These are phyloP conservation scores for Tetrapisispora nanseiensis DNA, from an alignment of 805 yeast genomes.

Conservation along the genomic window DNA sequence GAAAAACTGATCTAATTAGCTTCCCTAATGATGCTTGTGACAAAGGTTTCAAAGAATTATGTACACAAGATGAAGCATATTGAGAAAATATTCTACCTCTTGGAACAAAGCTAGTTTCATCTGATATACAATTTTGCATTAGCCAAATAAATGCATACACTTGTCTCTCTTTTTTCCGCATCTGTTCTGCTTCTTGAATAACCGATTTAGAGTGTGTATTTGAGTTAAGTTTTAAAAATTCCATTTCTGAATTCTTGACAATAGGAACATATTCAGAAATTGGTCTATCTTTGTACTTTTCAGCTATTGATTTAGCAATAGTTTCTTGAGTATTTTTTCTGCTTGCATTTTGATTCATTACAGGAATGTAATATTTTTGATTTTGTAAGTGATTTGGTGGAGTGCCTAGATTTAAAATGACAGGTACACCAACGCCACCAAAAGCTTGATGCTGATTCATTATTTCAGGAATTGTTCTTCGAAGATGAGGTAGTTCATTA, in stretches of 20 bases:
- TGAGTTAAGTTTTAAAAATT: slow-evolving; percentile 24
- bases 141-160: slow-evolving; percentile 78
- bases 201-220: slow-evolving; percentile 22
- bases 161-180: slow-evolving; percentile 55
- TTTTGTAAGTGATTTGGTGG: not conserved
- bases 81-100: slow-evolving; percentile 59
- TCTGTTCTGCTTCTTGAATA: slow-evolving; percentile 26
- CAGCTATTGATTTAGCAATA: slow-evolving; percentile 26
- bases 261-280: slow-evolving; percentile 36
- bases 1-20: slow-evolving; percentile 53
- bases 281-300: slow-evolving; percentile 28
- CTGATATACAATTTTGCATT: slow-evolving; percentile 48
- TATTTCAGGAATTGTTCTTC: slow-evolving; percentile 1
- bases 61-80: slow-evolving; percentile 49
- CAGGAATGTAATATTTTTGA: not conserved
- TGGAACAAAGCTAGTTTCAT: slow-evolving; percentile 47
- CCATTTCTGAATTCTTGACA: slow-evolving; percentile 36
- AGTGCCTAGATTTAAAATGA: not conserved
- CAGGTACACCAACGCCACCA: too few species aligned
- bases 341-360: not conserved
- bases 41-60: slow-evolving; percentile 45
- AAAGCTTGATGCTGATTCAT: not conserved
- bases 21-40: slow-evolving; percentile 77
- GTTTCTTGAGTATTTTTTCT: slow-evolving; percentile 21
- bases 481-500: slow-evolving; percentile 1